A percentile compares a stretch with the other conserved stretches of the same genome.
These are phyloP conservation scores for Farysia itapuensis DNA, from an alignment of 1,284 basidiomycete species.

Conservation along the genomic window DNA sequence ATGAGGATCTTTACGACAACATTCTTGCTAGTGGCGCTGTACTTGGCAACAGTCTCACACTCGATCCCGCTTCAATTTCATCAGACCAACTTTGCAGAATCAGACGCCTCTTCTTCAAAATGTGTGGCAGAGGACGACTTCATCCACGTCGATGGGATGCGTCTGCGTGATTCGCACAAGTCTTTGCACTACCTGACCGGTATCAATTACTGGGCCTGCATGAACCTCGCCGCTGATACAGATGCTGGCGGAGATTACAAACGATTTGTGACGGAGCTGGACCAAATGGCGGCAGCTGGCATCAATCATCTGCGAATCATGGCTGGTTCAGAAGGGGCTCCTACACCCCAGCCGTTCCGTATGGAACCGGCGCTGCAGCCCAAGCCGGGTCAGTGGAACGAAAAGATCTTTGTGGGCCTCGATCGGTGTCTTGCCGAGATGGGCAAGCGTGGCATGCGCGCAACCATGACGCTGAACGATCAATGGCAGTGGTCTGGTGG, in stretches of 20 bases:
- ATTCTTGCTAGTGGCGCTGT: no score
- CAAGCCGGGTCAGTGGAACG: constrained; percentile 17
- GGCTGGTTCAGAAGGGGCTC: constrained; percentile 13
- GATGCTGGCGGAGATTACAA: constrained; percentile 19
- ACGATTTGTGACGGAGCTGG: constrained; percentile 32
- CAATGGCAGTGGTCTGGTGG: constrained; percentile 31
- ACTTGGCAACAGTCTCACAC: no score
- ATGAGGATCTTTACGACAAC: no score
- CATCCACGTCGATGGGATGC: constrained; percentile 10
- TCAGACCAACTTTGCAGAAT: no score
- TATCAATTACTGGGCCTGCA: constrained; percentile 31
- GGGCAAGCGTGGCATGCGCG: no score
- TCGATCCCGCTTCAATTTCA: no score
- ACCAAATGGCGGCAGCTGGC: constrained; percentile 29
- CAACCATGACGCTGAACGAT: no score
- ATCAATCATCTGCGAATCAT: constrained; percentile 48
- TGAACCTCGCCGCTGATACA: constrained; percentile 40
- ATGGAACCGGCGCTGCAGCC: constrained; percentile 16
- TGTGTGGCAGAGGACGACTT: constrained; percentile 2
- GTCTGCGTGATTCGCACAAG: constrained; percentile 3
- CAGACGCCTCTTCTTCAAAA: no score
- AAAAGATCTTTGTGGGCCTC: constrained; percentile 33
- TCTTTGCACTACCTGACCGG: constrained; percentile 6
- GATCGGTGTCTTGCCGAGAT: no score
- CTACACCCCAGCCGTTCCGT: constrained; percentile 10